A percentile compares a stretch with the other conserved stretches of the same genome.
Conservation (phyloP, 139 green algal species). For the Chlorella ohadii region DNA sequence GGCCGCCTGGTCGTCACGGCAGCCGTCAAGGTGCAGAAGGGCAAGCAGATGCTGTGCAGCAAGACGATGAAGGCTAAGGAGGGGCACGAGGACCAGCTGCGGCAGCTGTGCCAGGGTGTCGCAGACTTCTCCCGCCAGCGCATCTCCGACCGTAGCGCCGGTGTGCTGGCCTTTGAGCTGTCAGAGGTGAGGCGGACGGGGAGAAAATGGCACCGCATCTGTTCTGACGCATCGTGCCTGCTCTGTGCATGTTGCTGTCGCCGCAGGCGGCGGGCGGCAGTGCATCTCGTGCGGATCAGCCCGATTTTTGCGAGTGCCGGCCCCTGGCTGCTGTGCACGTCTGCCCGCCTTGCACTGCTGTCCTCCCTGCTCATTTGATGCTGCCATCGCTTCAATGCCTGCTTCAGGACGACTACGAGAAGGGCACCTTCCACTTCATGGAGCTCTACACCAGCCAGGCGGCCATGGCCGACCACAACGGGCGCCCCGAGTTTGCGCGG, state of each 20-base stretch:
- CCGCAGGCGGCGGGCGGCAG: too few species aligned
- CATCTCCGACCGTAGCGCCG: slow-evolving; percentile 44
- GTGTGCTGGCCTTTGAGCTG: slow-evolving; percentile 58
- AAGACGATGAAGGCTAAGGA: slow-evolving; percentile 72
- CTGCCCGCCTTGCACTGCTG: too few species aligned
- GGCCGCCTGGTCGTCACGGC: slow-evolving; percentile 26
- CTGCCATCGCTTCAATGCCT: not conserved
- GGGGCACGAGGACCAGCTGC: slow-evolving; percentile 54
- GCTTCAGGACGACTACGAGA: slow-evolving; percentile 37
- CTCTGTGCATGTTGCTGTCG: too few species aligned
- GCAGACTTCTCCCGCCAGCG: slow-evolving; percentile 47
- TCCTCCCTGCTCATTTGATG: not conserved
- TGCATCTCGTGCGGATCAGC: too few species aligned
- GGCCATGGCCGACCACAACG: slow-evolving; percentile 65
- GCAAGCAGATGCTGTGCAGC: slow-evolving; percentile 49
- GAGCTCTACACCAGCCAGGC: slow-evolving; percentile 74
- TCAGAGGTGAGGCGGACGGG: slow-evolving; percentile 22
- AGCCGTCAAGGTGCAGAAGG: slow-evolving; percentile 28
- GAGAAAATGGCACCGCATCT: too few species aligned
- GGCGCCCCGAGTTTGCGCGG: slow-evolving; percentile 32
- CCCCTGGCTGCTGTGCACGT: too few species aligned
- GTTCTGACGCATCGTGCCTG: too few species aligned
- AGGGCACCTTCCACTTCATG: slow-evolving; percentile 77
- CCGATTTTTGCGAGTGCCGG: too few species aligned
- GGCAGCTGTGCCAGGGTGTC: slow-evolving; percentile 57